Base-by-base conservation (phyloP, 2,329 filamentous ascomycete species). In the Ascochyta koolunga region DNA sequence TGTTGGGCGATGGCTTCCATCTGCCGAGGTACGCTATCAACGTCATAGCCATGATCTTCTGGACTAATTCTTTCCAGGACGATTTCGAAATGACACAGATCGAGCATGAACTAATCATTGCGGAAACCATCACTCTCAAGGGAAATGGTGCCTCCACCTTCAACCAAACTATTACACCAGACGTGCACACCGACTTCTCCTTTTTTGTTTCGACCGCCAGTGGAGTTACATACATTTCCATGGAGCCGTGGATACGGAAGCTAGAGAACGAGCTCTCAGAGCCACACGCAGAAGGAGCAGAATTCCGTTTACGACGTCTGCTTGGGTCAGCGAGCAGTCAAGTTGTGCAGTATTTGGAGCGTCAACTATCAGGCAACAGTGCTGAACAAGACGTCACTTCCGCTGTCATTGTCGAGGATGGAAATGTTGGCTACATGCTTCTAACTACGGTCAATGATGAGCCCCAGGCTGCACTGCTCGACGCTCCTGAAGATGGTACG, bases 1-100 rank as follows among this genome's bases (percentile, higher is more conserved):
- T 2, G 80, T 86, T 60, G 85, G 83, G 7, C 82, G 85, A 62
- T 88, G 86, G 86, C 78, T 88, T 7, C 85, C 85, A 18, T 68
- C 73, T 15, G 70, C 71, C 43, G 62, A 68, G 51, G 71, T 72
- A 62, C 40, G 64, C 49, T 18, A 9, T 25, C 16, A 18, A 15
- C n/a, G 4, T 19, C 3, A 5, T 9, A 11, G 29, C 4, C n/a
- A n/a, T 33, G 16, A 15, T 6, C 25, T 25, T 15, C 3, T 19
- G 6, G 36, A 39, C 51, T 54, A 10, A 54, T 5, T 4, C 1
- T 33, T 9, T 15, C 32, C 71, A 66, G 60, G 59, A 67, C 24
- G 62, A 67, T n/a, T 56, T 57, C 19, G 57, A 62, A 10, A 25
- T 54, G 3, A 35, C 54, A 25, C 61, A 68, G 39, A 38, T 55